Base-by-base conservation (phyloP, 1,284 basidiomycete species). In the Puccinia hordei region DNA sequence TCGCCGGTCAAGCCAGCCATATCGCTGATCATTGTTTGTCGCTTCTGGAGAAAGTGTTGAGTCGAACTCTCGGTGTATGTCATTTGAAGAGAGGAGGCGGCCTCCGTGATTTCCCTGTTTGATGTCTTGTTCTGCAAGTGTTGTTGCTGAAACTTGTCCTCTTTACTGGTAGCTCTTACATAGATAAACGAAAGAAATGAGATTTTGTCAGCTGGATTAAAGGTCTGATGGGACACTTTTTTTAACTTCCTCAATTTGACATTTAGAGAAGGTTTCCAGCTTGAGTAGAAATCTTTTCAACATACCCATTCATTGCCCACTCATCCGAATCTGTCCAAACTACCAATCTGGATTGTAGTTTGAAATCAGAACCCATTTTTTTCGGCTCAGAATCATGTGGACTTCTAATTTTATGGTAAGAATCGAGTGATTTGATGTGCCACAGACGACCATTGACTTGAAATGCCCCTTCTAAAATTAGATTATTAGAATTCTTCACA, bases 301-400 rank as follows among this genome's bases (percentile, higher is more conserved):
- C 94, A 94, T 87, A 89, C 92, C 0, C 87, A 19, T 10, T 13
- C 6, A n/a, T 84, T 83, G 84, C 94, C 92, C 92, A n/a, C 88
- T 88, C 81, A 92, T 91, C 74, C 90, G 87, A 87, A 91, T 73
- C 41, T 9, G 6, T 17, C 71, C 66, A 69, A 27, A 51, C 75
- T 44, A 78, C 75, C 38, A 69, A 44, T 19, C 27, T 44, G n/a
- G 19, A 19, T 22, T 63, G 15, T 19, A 19, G 17, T 41, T 69
- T 22, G 22, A 85, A 57, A 12, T 15, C 44, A 22, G 19, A 38
- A 4, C 15, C 4, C 22, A 27, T 17, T n/a, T 5, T 12, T 6
- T 55, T 57, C 2, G 38, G 38, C 24, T 59, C 27, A 19, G 63
- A 44, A 30, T 78, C 75, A 59, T 78, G 10, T 22, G 46, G 30